Evolutionary conservation across 192 early-diverging fungal genomes (phyloP).

Genomic region (Umbelopsis isabellina): DNA sequence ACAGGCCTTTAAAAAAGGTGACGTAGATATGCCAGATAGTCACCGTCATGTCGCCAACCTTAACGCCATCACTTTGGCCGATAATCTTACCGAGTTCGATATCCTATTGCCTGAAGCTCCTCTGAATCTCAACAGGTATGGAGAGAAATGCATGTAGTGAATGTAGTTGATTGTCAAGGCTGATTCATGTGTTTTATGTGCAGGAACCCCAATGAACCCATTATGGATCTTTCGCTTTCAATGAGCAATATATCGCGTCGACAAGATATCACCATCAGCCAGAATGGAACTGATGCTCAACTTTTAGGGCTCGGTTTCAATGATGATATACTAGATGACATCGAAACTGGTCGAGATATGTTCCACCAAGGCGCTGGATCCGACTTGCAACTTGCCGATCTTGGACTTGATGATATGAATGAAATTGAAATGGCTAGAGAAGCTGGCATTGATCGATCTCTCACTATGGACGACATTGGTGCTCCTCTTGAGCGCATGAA

Average conservation of each 20-base stretch:
- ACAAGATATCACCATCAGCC: constrained; percentile 73
- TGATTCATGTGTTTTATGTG: not conserved
- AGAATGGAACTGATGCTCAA: constrained; percentile 22
- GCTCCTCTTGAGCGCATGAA: constrained; percentile 31
- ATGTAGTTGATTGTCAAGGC: not conserved
- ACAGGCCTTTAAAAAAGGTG: constrained; percentile 78
- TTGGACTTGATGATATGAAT: constrained; percentile 40
- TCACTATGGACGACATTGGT: constrained; percentile 39
- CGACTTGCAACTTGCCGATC: constrained; percentile 43
- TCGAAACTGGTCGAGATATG: constrained; percentile 20
- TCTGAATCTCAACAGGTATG: constrained; percentile 39
- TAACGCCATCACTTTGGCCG: constrained; percentile 86
- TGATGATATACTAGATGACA: constrained; percentile 16
- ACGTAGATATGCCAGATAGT: constrained; percentile 84
- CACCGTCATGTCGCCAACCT: constrained; percentile 63
- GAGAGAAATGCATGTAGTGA: not conserved
- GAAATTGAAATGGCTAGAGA: constrained; percentile 67
- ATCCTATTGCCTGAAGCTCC: constrained; percentile 79
- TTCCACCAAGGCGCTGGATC: constrained; percentile 23
- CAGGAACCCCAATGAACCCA: constrained; percentile 14
- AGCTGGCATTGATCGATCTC: constrained; percentile 41
- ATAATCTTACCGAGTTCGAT: constrained; percentile 90
- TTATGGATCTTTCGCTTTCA: constrained; percentile 31
- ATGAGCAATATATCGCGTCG: constrained; percentile 57
- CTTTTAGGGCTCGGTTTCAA: constrained; percentile 12